Base-by-base conservation (phyloP, 2,329 filamentous ascomycete species). In the Trichothecium roseum region DNA sequence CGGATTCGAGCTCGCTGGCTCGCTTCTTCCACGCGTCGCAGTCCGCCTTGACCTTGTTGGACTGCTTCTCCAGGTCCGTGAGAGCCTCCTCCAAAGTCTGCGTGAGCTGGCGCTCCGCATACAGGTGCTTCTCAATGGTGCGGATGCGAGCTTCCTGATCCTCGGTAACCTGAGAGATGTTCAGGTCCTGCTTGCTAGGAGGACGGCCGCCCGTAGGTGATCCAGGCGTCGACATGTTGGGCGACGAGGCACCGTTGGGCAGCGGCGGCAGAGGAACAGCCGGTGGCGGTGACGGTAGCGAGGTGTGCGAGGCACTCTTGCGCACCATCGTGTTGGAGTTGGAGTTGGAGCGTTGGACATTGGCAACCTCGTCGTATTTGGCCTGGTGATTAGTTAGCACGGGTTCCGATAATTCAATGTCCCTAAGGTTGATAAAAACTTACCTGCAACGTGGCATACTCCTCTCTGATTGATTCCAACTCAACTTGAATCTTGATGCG, bases 221-320 rank as follows among this genome's bases (percentile, higher is more conserved):
- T 43, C 59, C 69, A 43, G 66, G 68, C 27, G 58, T 57, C 4
- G 43, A 39, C 27, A 56, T 59, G 37, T 48, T 56, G 10, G 66
- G 58, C 30, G 64, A 59, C 28, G 68, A 59, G 10, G 69, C 66
- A 39, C 65, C 69, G 40, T 64, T 72, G 4, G 91, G 91, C 14
- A 98, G 70, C 28, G 91, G 91, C 3, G 91, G 91, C 24, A 98
- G 74, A n/a, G 91, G 91, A 48, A 96, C 94, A 0, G 86, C 87
- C 0, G 91, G 91, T 5, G 91, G 91, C 18, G 91, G 91, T 2
- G 91, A 96, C 3, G 91, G 91, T 9, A 96, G 66, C 3, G 87
- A 91, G 10, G 76, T 73, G 32, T 88, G 81, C 1, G 86, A 91
- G 17, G 76, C 69, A 50, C 82, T 91, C 69, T 94, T 95, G 53